Base-by-base conservation (phyloP, 495 filamentous ascomycete genomes). In the Podospora anserina region DNA sequence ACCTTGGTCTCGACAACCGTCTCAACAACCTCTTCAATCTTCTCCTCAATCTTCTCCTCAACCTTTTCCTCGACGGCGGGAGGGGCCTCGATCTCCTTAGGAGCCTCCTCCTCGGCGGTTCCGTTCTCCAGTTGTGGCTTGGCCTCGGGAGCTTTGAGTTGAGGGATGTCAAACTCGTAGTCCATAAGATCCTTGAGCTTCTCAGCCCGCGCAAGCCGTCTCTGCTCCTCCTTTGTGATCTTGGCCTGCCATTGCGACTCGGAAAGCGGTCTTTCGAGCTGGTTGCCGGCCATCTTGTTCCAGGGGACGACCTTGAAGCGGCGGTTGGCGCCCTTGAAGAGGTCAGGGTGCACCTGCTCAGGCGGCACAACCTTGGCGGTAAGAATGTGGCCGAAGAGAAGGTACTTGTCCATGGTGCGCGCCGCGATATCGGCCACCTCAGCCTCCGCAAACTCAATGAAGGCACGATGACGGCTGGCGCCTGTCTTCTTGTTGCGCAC, bases 361-460 rank as follows among this genome's bases (percentile, higher is more conserved):
- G 84, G 76, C 2, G 92, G 87, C 7, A 98, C 86, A 34, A 86
- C 79, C 77, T 92, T 91, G 79, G 92, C 93, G 76, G 94, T 92
- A 68, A 99, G 81, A 70, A 98, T 90, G 76, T 96, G 94, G 11
- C 91, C 90, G 78, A 95, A 97, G 74, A 99, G 85, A 18, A 98
- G 89, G 77, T 99, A 99, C 81, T 95, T 97, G 81, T 98, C 86
- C 96, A 98, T 99, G 2, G 95, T 97, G 71, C 89, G 89, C 18
- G 91, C 90, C 61, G 94, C 95, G 70, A 98, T 92, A 74, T 91
- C 87, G 66, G 94, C 94, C 30, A 96, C 94, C 30, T 88, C 86
- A 54, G 82, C 77, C 59, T 88, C 89, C 23, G 85, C 83, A 76
- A 99, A 99, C 77, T 98, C 92, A 72, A 99, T 84, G 78, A 97